phyloP scores from a whole-genome alignment of 805 yeast species.

The Metschnikowia vanudenii region DNA sequence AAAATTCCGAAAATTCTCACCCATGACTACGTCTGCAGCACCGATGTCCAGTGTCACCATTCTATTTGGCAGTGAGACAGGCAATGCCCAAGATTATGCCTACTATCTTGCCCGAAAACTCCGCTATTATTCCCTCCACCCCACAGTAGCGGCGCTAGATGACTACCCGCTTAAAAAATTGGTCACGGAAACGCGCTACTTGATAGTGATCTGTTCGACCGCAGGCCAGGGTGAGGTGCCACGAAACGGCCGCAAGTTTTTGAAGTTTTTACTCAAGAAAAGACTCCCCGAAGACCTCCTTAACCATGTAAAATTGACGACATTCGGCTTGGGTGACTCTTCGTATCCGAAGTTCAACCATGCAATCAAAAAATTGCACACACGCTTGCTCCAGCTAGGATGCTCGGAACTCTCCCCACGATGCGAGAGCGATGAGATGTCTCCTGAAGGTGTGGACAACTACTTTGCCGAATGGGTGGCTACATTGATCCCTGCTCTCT shows the following conservation, averaged over 20 bases:
- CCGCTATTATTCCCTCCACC: slow-evolving; percentile 50
- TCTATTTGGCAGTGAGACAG: slow-evolving; percentile 90
- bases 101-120: slow-evolving; percentile 55
- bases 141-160: slow-evolving; percentile 54
- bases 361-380: slow-evolving; percentile 83
- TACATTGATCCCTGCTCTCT: slow-evolving; percentile 36
- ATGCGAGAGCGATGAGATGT: slow-evolving; percentile 87
- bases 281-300: slow-evolving; percentile 61
- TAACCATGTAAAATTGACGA: slow-evolving; percentile 59
- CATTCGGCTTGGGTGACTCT: slow-evolving; percentile 92
- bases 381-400: slow-evolving; percentile 77
- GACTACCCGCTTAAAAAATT: slow-evolving; percentile 57
- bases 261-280: slow-evolving; percentile 69
- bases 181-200: slow-evolving; percentile 43
- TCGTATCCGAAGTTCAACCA: slow-evolving; percentile 85
- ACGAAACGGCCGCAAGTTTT: slow-evolving; percentile 65
- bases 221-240: slow-evolving; percentile 97
- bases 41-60: slow-evolving; percentile 43
- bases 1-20: not conserved
- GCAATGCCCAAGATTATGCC: slow-evolving; percentile 86
- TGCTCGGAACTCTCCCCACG: slow-evolving; percentile 68
- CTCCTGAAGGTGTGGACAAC: slow-evolving; percentile 75
- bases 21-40: not conserved
- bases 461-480: slow-evolving; percentile 74
- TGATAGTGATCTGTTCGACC: slow-evolving; percentile 74